Conservation (phyloP, 306 rosid genomes). For the Psophocarpus tetragonolobus region DNA sequence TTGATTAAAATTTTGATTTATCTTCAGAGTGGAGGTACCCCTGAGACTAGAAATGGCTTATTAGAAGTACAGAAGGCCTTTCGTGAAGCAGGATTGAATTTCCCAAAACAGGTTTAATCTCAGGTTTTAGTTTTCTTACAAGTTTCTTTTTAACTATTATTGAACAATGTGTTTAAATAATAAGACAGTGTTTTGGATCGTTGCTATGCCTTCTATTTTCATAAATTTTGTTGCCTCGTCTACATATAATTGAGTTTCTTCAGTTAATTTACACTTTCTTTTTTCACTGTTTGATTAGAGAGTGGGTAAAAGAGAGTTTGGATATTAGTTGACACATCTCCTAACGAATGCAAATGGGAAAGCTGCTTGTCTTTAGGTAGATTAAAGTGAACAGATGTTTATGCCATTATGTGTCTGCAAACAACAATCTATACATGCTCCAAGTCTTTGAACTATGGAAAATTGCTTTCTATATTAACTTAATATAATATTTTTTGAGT, state of each 20-base stretch:
- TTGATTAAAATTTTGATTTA: background rate
- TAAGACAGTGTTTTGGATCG: background rate
- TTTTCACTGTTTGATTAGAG: background rate
- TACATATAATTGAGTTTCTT: background rate
- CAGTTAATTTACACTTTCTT: background rate
- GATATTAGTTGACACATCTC: background rate
- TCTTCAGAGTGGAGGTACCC: conserved; percentile 19
- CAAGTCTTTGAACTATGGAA: background rate
- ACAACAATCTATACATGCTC: background rate
- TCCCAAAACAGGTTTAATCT: conserved; percentile 19
- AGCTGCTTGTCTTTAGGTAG: background rate
- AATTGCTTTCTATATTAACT: background rate
- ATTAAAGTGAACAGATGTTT: background rate
- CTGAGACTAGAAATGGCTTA: conserved; percentile 11
- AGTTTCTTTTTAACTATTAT: background rate
- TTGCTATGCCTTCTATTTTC: background rate
- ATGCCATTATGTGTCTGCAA: background rate
- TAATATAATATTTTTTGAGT: background rate
- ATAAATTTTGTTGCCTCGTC: background rate
- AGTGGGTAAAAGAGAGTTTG: background rate
- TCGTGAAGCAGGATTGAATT: conserved; percentile 15
- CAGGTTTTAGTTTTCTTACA: background rate
- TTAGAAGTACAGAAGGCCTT: conserved; percentile 1
- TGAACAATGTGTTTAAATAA: background rate
- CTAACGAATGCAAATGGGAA: background rate